Evolutionary conservation across 75 land plant genomes (phyloP).

Genomic region (Picea sitchensis): DNA sequence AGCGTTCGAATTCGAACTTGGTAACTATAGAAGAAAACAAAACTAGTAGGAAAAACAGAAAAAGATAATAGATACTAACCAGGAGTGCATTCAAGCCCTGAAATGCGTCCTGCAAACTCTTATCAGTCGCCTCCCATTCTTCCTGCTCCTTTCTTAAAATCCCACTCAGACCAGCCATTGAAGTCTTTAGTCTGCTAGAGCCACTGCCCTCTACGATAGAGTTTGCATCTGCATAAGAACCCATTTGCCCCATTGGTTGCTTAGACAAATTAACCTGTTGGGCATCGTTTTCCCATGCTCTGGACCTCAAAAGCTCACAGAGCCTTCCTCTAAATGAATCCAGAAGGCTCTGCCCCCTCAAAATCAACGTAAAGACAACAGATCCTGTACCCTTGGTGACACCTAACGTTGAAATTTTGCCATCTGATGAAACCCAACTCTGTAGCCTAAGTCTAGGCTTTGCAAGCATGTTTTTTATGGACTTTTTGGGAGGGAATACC

Average conservation of each 20-base stretch:
- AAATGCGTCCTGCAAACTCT: conserved; percentile 86
- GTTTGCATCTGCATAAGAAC: neutral
- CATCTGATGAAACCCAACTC: conserved; percentile 35
- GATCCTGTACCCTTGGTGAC: conserved; percentile 18
- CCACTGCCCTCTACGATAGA: neutral
- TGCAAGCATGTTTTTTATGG: conserved; percentile 57
- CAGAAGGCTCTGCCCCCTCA: conserved; percentile 54
- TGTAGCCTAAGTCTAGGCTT: conserved; percentile 67
- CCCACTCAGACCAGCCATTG: conserved; percentile 82
- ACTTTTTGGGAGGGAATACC: conserved; percentile 53
- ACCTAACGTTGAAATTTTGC: conserved; percentile 11
- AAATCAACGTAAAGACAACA: conserved; percentile 38
- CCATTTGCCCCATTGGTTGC: neutral
- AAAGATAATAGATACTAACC: conserved; percentile 32
- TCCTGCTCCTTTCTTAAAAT: conserved; percentile 91
- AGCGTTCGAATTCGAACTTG: too few species aligned
- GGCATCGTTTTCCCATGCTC: conserved; percentile 56
- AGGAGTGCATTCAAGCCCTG: conserved; percentile 90
- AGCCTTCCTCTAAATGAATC: conserved; percentile 51
- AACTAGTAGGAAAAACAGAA: neutral
- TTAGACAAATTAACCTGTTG: neutral
- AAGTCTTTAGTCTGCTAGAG: conserved; percentile 30
- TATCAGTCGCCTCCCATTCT: conserved; percentile 85
- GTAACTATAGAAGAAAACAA: neutral
- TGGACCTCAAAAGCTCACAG: conserved; percentile 48